phyloP scores from a whole-genome alignment of 495 filamentous ascomycete species.

The Parachaetomium inaequale region DNA sequence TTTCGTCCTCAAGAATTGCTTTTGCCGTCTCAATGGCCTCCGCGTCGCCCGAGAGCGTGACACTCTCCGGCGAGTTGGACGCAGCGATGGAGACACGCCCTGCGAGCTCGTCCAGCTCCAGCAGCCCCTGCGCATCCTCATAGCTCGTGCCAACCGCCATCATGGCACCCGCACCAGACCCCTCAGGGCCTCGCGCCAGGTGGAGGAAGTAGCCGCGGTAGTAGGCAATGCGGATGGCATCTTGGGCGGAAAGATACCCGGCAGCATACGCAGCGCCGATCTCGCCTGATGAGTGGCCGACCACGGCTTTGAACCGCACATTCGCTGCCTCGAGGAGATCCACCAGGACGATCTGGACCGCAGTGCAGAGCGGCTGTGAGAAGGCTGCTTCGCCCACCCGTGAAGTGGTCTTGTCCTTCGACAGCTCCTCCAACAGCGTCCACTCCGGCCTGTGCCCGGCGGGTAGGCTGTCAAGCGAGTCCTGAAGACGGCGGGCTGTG shows the following conservation, averaged over 20 bases:
- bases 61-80: constrained; percentile 41
- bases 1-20: constrained; percentile 11
- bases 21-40: constrained; percentile 30
- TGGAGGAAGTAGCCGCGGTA: constrained; percentile 20
- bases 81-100: constrained; percentile 33
- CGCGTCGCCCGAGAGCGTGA: constrained; percentile 45
- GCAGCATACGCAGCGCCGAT: constrained; percentile 50
- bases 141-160: background rate
- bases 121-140: background rate
- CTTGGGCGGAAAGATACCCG: constrained; percentile 32
- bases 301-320: constrained; percentile 42
- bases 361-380: constrained; percentile 47
- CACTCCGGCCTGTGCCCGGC: background rate
- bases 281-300: constrained; percentile 62
- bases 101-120: background rate
- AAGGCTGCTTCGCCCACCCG: background rate
- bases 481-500: background rate
- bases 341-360: constrained; percentile 48
- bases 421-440: background rate
- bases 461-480: background rate
- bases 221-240: constrained; percentile 26
- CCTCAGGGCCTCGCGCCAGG: too few species aligned
- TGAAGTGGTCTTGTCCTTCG: background rate
- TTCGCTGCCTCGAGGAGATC: constrained; percentile 43
- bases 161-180: too few species aligned